Evolutionary conservation across 176 grass and related monocot species (phyloP).

Genomic region (Microstegium vimineum): DNA sequence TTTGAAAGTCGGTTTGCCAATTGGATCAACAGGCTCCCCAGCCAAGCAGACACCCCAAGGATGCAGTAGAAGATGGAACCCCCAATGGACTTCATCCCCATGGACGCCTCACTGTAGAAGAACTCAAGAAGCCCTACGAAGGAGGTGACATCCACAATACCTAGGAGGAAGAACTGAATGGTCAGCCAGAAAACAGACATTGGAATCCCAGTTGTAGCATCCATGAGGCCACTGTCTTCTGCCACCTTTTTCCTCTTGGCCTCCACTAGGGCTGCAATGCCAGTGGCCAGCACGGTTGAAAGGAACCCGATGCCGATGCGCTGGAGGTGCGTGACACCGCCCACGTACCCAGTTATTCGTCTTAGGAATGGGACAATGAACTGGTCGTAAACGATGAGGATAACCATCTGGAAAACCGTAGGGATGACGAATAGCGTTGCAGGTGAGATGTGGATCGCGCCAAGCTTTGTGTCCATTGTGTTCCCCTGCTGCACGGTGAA

Average conservation of each 20-base stretch:
- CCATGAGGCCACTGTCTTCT: conserved; percentile 23
- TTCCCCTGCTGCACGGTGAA: conserved; percentile 80
- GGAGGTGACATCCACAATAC: conserved; percentile 77
- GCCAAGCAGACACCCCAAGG: conserved; percentile 52
- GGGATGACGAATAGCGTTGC: conserved; percentile 72
- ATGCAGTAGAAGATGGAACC: conserved; percentile 84
- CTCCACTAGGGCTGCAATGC: conserved; percentile 63
- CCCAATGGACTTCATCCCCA: conserved; percentile 80
- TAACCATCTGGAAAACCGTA: conserved; percentile 56
- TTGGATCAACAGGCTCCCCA: conserved; percentile 63
- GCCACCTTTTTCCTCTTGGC: conserved; percentile 38
- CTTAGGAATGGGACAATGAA: conserved; percentile 52
- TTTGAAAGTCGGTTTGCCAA: conserved; percentile 55
- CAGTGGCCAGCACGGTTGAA: conserved; percentile 27
- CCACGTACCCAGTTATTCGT: conserved; percentile 48
- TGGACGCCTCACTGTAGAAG: conserved; percentile 75
- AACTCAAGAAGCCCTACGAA: conserved; percentile 88
- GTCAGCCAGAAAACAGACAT: conserved; percentile 76
- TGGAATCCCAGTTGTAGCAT: conserved; percentile 38
- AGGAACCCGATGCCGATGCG: conserved; percentile 57
- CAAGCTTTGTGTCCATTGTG: conserved; percentile 65
- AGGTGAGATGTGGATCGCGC: conserved; percentile 45
- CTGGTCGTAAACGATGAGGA: conserved; percentile 60
- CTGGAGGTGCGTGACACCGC: conserved; percentile 70
- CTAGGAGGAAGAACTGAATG: conserved; percentile 73